Evolutionary conservation across 2,329 filamentous ascomycete genomes (phyloP), one percentile per base, ranked within the genome.

Genomic region (Aureobasidium zeae): DNA sequence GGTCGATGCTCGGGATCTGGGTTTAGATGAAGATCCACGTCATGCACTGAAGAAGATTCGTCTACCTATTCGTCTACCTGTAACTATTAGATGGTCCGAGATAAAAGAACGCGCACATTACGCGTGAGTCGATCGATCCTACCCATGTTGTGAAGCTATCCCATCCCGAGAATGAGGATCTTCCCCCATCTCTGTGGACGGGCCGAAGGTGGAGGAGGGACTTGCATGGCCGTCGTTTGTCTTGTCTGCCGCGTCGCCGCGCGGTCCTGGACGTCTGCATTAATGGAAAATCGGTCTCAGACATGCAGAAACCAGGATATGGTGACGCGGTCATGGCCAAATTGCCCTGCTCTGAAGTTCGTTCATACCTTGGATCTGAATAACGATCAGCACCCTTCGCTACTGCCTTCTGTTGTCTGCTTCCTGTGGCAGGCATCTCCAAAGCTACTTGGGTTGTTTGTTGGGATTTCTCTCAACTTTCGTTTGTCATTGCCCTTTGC

Each of bases 311-410:
- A 28, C 12, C 11, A 35, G 39, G 17, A 16, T 6, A 35, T 34
- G 31, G 39, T 44, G 39, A 44, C 39, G 39, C 30, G 31, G 31
- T 34, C 39, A 44, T 33, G 38, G 38, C 38, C 38, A 42, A 42
- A 12, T 33, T 42, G 38, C 33, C 38, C 33, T 26, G 38, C 38
- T 42, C 12, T 26, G 28, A 24, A 25, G 17, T 22, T 42, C 29
- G 38, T 42, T 29, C n/a, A n/a, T n/a, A 32, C 21, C 16, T 19
- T 12, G 30, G 29, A 33, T 29, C 21, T 26, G 19, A 20, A 41
- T 31, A 6, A 13, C 22, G 38, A 25, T 20, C 21, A 31, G 32
- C 16, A 42, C 33, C n/a, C 22, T 33, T 29, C 30, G 38, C 21
- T 19, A 28, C 38, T 42, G 29, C 38, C 38, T 32, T 42, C 12